Evolutionary conservation across 805 yeast genomes (phyloP).

Genomic region (Kluyveromyces dobzhanskii): DNA sequence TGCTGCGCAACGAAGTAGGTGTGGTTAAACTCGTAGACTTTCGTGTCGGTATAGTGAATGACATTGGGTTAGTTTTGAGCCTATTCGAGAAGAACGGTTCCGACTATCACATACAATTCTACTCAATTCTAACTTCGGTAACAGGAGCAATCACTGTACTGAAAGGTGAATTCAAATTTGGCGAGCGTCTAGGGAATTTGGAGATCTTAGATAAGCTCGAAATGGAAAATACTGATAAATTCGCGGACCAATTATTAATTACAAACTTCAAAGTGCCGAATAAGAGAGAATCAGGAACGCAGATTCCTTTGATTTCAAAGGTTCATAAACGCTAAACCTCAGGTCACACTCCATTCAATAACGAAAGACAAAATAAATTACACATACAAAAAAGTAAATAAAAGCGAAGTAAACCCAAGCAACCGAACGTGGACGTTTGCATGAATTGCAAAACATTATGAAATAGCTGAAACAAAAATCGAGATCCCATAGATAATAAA

Average conservation of each 20-base stretch:
- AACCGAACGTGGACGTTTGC: neutral
- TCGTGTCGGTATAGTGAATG: constrained; percentile 19
- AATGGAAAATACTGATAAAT: constrained; percentile 10
- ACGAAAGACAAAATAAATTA: neutral
- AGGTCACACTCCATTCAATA: neutral
- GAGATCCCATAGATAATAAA: too few relatives aligned
- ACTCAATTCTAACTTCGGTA: constrained; percentile 13
- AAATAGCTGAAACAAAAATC: too few relatives aligned
- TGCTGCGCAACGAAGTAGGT: constrained; percentile 5
- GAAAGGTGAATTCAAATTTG: constrained; percentile 13
- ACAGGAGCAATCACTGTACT: constrained; percentile 18
- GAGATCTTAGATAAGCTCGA: constrained; percentile 14
- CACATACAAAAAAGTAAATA: neutral
- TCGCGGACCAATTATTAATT: constrained; percentile 17
- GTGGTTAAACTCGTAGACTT: constrained; percentile 14
- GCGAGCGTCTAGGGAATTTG: constrained; percentile 15
- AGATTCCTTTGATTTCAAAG: neutral
- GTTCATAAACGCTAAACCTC: neutral
- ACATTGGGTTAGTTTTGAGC: constrained; percentile 8
- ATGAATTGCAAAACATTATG: too few relatives aligned
- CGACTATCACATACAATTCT: constrained; percentile 5
- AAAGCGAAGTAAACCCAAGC: constrained; percentile 1
- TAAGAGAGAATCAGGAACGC: neutral
- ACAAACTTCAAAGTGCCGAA: constrained; percentile 7
- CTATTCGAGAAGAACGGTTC: constrained; percentile 5